Base-by-base conservation (phyloP, 257 asterid species). In the Solanum habrochaites region DNA sequence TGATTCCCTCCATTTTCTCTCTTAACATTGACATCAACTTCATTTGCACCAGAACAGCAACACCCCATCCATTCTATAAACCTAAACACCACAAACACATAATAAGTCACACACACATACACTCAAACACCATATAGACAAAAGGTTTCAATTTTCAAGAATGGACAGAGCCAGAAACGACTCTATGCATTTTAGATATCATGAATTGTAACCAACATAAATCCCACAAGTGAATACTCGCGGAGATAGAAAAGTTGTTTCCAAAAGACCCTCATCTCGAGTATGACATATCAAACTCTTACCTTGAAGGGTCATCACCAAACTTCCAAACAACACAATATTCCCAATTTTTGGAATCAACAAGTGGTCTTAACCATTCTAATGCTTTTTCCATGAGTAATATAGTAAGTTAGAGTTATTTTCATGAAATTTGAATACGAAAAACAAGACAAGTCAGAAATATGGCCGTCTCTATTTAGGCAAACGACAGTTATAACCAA, bases 301-400 rank as follows among this genome's bases (percentile, higher is more conserved):
- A 94, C 98, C 95, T 96, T 70, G 97, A 92, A 72, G 99, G 98
- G 87, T 96, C 98, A 91, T 94, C 94, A 5, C 98, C 99, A 67
- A 94, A 86, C 87, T 90, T 91, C 99, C 99, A 96, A 83, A 96
- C 90, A 88, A 96, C 92, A 88, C 93, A 94, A 75, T 91, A 96
- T 58, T 95, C 99, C 99, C 98, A 96, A 60, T 87, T 89, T 35
- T 88, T 87, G 32, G 86, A 88, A 85, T 92, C 87, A 43, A 93
- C 91, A 37, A 96, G 93, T 86, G 94, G 93, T 37, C 96, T 92
- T 47, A 96, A 88, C 90, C 94, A 87, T 70, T 93, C 94, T 86
- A 90, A 70, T 74, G 86, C 91, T 85, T 74, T 47, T 29, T 91
- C 93, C 47, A 91, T 87, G 88, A 91, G 91, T 92, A 90, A 90